A percentile compares a stretch with the other conserved stretches of the same genome.
Evolutionary conservation across 2,329 filamentous ascomycete genomes (phyloP).

Genomic region (Biscogniauxia marginata): DNA sequence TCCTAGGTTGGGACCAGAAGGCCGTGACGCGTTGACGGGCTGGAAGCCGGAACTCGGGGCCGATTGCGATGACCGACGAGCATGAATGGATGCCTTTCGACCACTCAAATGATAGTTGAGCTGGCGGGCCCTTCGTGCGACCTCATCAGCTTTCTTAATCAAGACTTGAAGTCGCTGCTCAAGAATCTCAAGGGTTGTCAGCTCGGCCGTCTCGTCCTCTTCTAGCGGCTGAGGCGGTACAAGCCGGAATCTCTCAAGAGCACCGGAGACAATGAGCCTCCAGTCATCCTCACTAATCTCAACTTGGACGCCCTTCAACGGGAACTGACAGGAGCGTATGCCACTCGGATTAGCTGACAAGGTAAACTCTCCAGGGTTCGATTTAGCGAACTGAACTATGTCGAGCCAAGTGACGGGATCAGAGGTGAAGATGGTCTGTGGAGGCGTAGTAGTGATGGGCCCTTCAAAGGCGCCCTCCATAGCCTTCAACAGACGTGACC

Average conservation of each 20-base stretch:
- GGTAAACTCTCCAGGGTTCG: conserved; percentile 75
- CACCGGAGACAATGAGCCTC: conserved; percentile 77
- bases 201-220: conserved; percentile 82
- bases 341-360: conserved; percentile 68
- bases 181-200: conserved; percentile 79
- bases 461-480: conserved; percentile 86
- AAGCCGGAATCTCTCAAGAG: conserved; percentile 69
- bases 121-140: conserved; percentile 61
- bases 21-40: conserved; percentile 31
- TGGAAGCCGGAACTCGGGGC: conserved; percentile 39
- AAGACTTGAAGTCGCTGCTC: conserved; percentile 75
- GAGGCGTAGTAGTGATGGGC: conserved; percentile 56
- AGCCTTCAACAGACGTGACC: conserved; percentile 78
- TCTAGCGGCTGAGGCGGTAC: conserved; percentile 78
- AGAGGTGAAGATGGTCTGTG: conserved; percentile 58
- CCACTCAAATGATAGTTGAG: conserved; percentile 79
- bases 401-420: conserved; percentile 73
- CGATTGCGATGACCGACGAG: conserved; percentile 50
- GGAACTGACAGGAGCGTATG: conserved; percentile 74
- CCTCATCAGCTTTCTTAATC: conserved; percentile 78
- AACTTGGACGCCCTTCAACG: conserved; percentile 75
- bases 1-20: conserved; percentile 30
- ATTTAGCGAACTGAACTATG: conserved; percentile 79
- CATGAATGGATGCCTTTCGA: conserved; percentile 69
- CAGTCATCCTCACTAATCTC: conserved; percentile 89